Conservation (phyloP, 2,329 filamentous ascomycete species). For the Anisogramma anomala region DNA sequence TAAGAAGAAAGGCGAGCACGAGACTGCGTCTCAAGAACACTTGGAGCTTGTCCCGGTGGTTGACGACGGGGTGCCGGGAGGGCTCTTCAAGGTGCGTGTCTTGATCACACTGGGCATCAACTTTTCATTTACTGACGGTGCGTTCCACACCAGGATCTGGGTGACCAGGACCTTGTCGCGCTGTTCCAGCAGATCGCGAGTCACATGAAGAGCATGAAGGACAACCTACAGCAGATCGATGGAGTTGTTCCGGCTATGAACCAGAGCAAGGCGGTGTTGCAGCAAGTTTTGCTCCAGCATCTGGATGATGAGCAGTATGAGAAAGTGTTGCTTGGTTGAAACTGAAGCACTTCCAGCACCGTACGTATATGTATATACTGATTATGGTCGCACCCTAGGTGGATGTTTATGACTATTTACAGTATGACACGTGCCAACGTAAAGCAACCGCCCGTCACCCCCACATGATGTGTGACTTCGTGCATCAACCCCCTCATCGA, state of each 20-base stretch:
- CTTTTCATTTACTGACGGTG: too few relatives aligned
- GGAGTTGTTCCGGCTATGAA: constrained; percentile 38
- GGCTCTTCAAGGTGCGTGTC: constrained; percentile 22
- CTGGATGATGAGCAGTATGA: constrained; percentile 36
- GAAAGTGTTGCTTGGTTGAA: constrained; percentile 33
- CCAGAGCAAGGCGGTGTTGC: constrained; percentile 37
- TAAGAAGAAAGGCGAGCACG: constrained; percentile 9
- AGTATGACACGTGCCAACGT: too few relatives aligned
- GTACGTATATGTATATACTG: too few relatives aligned
- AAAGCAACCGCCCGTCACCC: too few relatives aligned
- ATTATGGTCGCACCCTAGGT: constrained; percentile 7
- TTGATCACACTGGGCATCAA: too few relatives aligned
- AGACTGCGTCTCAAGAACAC: constrained; percentile 1
- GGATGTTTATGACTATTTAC: background rate
- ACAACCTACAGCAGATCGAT: constrained; percentile 42
- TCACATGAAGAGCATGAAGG: constrained; percentile 45
- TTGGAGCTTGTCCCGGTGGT: constrained; percentile 15
- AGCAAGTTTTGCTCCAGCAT: constrained; percentile 34
- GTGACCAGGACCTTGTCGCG: constrained; percentile 32
- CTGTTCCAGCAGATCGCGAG: constrained; percentile 38
- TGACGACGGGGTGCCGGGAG: constrained; percentile 1
- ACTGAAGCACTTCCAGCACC: too few relatives aligned
- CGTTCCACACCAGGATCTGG: too few relatives aligned
- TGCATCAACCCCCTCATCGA: too few relatives aligned
- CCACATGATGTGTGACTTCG: too few relatives aligned